Evolutionary conservation across 805 yeast species (phyloP), one percentile per base, ranked within the genome.

Genomic region (Ogataea methanolica): DNA sequence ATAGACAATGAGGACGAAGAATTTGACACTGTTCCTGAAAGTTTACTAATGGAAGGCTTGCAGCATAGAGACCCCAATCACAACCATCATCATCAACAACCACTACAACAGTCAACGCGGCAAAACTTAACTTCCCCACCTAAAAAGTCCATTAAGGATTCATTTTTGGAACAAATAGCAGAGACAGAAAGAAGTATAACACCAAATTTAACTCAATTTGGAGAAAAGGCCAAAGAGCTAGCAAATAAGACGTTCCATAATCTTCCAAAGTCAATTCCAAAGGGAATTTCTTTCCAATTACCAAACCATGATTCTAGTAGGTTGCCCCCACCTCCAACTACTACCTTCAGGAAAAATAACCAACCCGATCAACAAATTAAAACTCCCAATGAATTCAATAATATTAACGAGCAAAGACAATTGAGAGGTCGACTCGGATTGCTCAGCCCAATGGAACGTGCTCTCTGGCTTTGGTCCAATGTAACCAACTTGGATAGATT

Each of bases 401-500:
- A 47, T 42, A 41, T 39, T 15, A 44, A 50, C 31, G 54, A 57
- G n/a, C 61, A 61, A 42, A 48, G 59, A 43, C 58, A 53, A 33
- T 50, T 62, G 33, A 53, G 66, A 39, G 59, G 58, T 23, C 56
- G 59, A 36, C 49, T 75, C 7, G 75, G 77, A 7, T 70, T 75
- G 1, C 59, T 82, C 26, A 78, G 81, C 43, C 79, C 87, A 1
- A 72, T 72, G 49, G 97, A 91, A 60, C 71, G 89, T 42, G 96
- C 98, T 0, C 70, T 87, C 16, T 94, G 97, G 89, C 76, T 88
- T 50, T 94, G 99, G 98, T 96, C 98, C 1, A 94, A 94, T 59
- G 88, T 94, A 22, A 88, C 87, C 55, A 94, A 94, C 64, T 75
- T 94, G 63, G 99, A 94, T 68, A 77, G 80, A 41, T 94, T 92